Conservation (phyloP, 768 basidiomycete species). For the Termitomyces bulborhizus region DNA sequence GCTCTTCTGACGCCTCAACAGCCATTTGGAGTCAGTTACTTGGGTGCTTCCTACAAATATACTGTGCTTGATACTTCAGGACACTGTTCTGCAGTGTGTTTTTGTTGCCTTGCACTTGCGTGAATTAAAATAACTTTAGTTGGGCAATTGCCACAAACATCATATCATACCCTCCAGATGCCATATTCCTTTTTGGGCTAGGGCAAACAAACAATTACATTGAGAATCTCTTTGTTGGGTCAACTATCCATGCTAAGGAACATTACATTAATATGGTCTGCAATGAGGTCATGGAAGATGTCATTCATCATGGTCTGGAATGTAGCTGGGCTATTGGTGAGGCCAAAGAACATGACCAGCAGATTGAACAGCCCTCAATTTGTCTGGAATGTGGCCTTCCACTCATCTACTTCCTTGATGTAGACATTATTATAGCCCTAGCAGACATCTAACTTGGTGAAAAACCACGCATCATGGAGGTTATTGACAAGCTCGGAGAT, state of each 20-base stretch:
- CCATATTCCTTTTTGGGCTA: conserved; percentile 95
- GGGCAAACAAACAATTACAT: conserved; percentile 99
- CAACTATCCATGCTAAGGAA: conserved; percentile 62
- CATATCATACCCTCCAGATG: conserved; percentile 83
- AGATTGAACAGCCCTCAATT: no score
- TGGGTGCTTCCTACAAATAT: conserved; percentile 95
- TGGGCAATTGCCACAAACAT: conserved; percentile 87
- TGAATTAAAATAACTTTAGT: conserved; percentile 38
- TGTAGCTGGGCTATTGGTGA: no score
- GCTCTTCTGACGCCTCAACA: conserved; percentile 22
- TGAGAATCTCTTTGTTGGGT: conserved; percentile 97
- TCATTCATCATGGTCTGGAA: no score
- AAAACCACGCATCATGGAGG: no score
- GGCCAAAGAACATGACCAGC: no score
- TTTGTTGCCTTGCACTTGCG: background rate
- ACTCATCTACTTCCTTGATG: no score
- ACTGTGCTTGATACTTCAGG: conserved; percentile 92
- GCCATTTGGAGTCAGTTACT: conserved; percentile 93
- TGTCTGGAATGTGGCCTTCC: no score
- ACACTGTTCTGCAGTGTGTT: conserved; percentile 66
- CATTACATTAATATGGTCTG: conserved; percentile 90
- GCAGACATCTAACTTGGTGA: no score
- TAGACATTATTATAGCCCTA: no score
- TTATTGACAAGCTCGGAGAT: no score
- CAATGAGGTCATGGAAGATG: conserved; percentile 95